Conservation (phyloP, 345 rosid species). For the Turritis glabra region DNA sequence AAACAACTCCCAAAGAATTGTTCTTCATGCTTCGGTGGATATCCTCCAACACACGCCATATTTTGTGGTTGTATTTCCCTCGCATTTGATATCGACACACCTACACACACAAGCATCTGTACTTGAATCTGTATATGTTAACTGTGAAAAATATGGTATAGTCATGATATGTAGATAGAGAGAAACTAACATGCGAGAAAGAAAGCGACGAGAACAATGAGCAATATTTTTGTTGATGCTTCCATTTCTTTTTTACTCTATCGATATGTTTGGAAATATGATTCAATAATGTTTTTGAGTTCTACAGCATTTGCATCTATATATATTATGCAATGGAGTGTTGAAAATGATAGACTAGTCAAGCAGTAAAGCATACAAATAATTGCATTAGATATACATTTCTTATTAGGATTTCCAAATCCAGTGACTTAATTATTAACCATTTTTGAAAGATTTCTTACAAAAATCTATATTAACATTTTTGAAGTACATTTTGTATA, state of each 20-base stretch:
- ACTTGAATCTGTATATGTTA: no score
- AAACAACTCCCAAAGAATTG: conserved; percentile 8
- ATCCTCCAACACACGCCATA: background rate
- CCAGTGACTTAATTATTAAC: background rate
- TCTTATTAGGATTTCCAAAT: background rate
- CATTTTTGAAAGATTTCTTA: no score
- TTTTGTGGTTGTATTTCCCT: background rate
- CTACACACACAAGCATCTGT: background rate
- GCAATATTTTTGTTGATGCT: no score
- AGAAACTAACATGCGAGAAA: background rate
- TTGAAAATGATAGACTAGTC: no score
- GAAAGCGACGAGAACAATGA: background rate
- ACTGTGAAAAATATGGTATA: no score
- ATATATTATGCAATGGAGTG: no score
- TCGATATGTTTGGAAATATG: background rate
- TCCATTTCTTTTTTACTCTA: no score
- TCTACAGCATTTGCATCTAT: background rate
- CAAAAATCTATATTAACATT: no score
- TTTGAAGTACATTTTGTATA: no score
- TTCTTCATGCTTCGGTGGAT: background rate
- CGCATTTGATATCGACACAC: conserved; percentile 1
- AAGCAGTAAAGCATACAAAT: background rate
- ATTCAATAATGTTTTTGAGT: background rate
- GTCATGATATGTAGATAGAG: background rate
- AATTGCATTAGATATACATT: no score